A percentile compares a stretch with the other conserved stretches of the same genome.
phyloP scores from a whole-genome alignment of 345 rosid genomes.

The Mangifera indica region DNA sequence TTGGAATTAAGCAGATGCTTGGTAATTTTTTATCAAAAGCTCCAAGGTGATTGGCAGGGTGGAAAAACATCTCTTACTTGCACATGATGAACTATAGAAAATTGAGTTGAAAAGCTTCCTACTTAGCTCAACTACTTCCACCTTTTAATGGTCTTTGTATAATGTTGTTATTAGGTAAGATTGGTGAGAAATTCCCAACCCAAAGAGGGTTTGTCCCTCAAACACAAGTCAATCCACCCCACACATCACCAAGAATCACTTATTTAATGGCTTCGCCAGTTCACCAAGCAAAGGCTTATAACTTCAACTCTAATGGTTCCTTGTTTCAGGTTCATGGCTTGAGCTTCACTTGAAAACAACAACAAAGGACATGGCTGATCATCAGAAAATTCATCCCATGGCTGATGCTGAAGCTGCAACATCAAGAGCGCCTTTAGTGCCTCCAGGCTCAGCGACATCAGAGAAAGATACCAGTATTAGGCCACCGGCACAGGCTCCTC shows the following conservation, averaged over 20 bases:
- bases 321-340: neutral
- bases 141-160: neutral
- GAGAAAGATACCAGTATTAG: neutral
- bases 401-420: slow-evolving; percentile 8
- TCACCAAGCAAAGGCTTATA: neutral
- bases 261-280: neutral
- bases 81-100: neutral
- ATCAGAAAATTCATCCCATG: slow-evolving; percentile 17
- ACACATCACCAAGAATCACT: neutral
- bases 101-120: neutral
- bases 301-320: neutral
- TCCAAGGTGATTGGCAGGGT: neutral
- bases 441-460: neutral
- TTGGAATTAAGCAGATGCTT: too few species aligned
- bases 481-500: slow-evolving; percentile 15
- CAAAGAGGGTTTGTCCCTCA: neutral
- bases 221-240: neutral
- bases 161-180: slow-evolving; percentile 43
- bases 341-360: neutral
- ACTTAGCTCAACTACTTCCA: slow-evolving; percentile 53
- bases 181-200: slow-evolving; percentile 38
- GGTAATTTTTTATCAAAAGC: neutral
- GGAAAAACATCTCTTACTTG: neutral
- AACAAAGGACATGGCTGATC: slow-evolving; percentile 8
- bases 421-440: slow-evolving; percentile 2